phyloP scores from a whole-genome alignment of 495 filamentous ascomycete genomes.

The Neurospora sp. region DNA sequence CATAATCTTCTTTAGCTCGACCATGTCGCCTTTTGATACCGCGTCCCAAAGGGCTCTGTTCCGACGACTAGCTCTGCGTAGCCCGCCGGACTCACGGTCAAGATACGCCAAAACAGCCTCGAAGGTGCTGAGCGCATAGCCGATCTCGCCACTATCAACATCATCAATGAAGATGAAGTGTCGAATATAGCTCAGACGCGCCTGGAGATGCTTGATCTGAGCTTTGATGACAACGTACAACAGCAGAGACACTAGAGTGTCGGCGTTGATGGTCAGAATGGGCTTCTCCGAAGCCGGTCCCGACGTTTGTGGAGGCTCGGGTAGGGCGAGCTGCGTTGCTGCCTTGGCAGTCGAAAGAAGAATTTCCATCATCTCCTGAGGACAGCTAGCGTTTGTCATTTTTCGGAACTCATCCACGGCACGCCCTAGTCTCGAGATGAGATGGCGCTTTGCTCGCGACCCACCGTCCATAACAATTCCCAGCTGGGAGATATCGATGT shows the following conservation, averaged over 20 bases:
- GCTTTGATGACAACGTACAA: conserved; percentile 89
- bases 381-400: conserved; percentile 71
- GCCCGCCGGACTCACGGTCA: conserved; percentile 64
- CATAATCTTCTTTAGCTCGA: conserved; percentile 67
- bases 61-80: conserved; percentile 72
- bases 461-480: conserved; percentile 75
- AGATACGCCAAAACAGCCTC: conserved; percentile 94
- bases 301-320: conserved; percentile 26
- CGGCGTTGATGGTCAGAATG: conserved; percentile 82
- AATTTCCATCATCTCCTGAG: conserved; percentile 90
- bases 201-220: conserved; percentile 79
- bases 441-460: conserved; percentile 56
- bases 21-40: conserved; percentile 59
- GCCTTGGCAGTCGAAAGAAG: conserved; percentile 80
- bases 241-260: conserved; percentile 86
- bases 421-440: conserved; percentile 57
- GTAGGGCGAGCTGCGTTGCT: conserved; percentile 53
- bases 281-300: conserved; percentile 28
- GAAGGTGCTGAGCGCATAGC: conserved; percentile 92
- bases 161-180: conserved; percentile 96
- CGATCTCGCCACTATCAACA: conserved; percentile 93
- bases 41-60: conserved; percentile 89
- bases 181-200: conserved; percentile 82
- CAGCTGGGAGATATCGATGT: conserved; percentile 88
- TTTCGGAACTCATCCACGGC: conserved; percentile 87